These are phyloP conservation scores for Bisporella sp. DNA, from an alignment of 2,329 filamentous ascomycete genomes.

Conservation along the genomic window DNA sequence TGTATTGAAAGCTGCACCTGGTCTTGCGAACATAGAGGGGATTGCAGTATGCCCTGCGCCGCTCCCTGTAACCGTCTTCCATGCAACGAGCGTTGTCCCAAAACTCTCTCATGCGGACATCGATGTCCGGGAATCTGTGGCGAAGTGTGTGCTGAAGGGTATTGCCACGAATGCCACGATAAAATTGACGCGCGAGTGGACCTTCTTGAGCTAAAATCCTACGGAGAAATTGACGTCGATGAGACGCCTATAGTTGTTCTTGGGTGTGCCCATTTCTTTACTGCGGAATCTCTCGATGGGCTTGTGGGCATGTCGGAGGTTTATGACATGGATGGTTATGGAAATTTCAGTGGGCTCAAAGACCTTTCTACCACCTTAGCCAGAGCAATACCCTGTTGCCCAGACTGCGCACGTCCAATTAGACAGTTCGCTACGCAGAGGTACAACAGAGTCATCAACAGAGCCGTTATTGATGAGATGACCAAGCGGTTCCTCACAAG, in stretches of 20 bases:
- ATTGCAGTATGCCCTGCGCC: conserved; percentile 45
- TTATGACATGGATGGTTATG: conserved; percentile 24
- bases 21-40: conserved; percentile 42
- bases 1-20: conserved; percentile 52
- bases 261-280: conserved; percentile 56
- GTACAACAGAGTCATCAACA: conserved; percentile 31
- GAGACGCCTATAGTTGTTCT: conserved; percentile 56
- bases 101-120: conserved; percentile 51
- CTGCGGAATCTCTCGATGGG: conserved; percentile 51
- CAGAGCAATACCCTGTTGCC: conserved; percentile 24
- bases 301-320: conserved; percentile 41
- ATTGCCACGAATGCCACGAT: conserved; percentile 49
- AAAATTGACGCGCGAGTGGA: conserved; percentile 45
- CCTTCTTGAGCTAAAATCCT: conserved; percentile 44
- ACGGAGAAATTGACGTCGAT: conserved; percentile 49
- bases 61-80: conserved; percentile 62
- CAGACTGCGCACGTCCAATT: conserved; percentile 27
- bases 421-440: conserved; percentile 27
- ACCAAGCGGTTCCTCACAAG: conserved; percentile 30
- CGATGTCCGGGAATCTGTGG: conserved; percentile 60
- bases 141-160: conserved; percentile 48
- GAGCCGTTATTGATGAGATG: conserved; percentile 31
- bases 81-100: conserved; percentile 51
- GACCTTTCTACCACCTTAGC: conserved; percentile 22
- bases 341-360: conserved; percentile 19